Evolutionary conservation across 2,329 filamentous ascomycete species (phyloP), one percentile per base, ranked within the genome.

Genomic region (Scytalidium lignicola): DNA sequence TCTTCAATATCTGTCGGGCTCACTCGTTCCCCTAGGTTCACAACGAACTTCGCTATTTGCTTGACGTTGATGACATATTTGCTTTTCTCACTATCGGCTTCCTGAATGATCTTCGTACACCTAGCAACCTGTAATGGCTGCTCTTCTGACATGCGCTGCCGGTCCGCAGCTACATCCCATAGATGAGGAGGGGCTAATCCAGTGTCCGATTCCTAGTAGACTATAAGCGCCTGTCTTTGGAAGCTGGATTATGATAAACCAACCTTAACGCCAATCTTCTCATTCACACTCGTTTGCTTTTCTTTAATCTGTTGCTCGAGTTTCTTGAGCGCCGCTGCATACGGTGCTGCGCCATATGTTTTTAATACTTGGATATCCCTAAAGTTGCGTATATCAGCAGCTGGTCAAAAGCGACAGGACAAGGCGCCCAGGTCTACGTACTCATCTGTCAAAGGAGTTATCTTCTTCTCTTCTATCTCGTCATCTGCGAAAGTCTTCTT

Each of bases 31-130:
- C 93, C 93, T 46, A 99, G 82, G 71, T 96, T 93, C 58, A 99
- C 93, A 45, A 99, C 93, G 64, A 99, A 99, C 74, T 99, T 99
- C 65, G 93, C 93, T 64, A 99, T 99, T 72, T 99, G 93, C 78
- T 99, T 99, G 61, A 99, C 92, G 72, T 99, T 99, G 80, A 99
- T 99, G 64, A 99, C 91, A 75, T 99, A 99, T 83, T 97, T 99
- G 82, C 88, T 95, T 82, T 99, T 99, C 55, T 95, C 88, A 53
- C 89, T 78, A 67, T 97, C 91, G 72, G 93, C 92, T 68, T 96
- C 91, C 53, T 90, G 85, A 61, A 99, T 99, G 69, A 99, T 99
- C 79, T 99, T 99, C 52, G 93, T 99, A 79, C 93, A 99, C 65
- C 93, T 82, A 57, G 93, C 93, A 56, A 99, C 93, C 73, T 99